phyloP scores from a whole-genome alignment of 2,329 filamentous ascomycete species.

The Phialophora expanda region DNA sequence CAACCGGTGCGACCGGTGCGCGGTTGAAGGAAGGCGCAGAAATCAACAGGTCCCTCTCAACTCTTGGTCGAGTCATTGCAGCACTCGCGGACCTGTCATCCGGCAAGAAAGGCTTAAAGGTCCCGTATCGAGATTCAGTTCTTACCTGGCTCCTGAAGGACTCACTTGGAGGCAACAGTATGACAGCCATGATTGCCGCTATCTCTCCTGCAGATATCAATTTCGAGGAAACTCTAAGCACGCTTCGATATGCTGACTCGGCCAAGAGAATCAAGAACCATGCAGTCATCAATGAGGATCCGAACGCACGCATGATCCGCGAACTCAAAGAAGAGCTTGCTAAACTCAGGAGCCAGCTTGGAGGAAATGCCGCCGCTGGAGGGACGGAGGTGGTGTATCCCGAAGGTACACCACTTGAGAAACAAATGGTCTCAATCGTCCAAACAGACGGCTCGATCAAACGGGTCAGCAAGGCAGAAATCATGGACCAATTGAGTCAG shows the following conservation, averaged over 20 bases:
- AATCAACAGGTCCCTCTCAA: conserved; percentile 96
- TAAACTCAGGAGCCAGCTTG: conserved; percentile 83
- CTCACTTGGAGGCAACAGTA: conserved; percentile 95
- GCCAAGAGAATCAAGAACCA: conserved; percentile 99
- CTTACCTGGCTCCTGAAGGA: conserved; percentile 97
- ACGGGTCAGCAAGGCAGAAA: conserved; percentile 97
- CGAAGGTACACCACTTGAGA: conserved; percentile 86
- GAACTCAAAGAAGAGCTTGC: conserved; percentile 95
- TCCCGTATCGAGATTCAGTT: conserved; percentile 96
- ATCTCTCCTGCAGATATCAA: conserved; percentile 99
- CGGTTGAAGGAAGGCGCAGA: conserved; percentile 96
- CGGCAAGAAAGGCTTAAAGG: conserved; percentile 78
- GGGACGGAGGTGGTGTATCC: conserved; percentile 81
- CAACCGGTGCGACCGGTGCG: conserved; percentile 93
- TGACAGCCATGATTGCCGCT: conserved; percentile 99
- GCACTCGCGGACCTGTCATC: conserved; percentile 89
- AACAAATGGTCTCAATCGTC: conserved; percentile 96
- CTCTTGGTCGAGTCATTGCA: conserved; percentile 94
- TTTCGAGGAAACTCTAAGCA: conserved; percentile 96
- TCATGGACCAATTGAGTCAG: conserved; percentile 92
- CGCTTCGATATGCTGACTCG: conserved; percentile 92
- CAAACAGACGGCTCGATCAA: conserved; percentile 83
- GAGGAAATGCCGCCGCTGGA: conserved; percentile 52
- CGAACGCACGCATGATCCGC: conserved; percentile 97
- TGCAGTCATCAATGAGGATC: conserved; percentile 97